Base-by-base conservation (phyloP, 2,329 filamentous ascomycete species). In the Tricladium varicosporioides region DNA sequence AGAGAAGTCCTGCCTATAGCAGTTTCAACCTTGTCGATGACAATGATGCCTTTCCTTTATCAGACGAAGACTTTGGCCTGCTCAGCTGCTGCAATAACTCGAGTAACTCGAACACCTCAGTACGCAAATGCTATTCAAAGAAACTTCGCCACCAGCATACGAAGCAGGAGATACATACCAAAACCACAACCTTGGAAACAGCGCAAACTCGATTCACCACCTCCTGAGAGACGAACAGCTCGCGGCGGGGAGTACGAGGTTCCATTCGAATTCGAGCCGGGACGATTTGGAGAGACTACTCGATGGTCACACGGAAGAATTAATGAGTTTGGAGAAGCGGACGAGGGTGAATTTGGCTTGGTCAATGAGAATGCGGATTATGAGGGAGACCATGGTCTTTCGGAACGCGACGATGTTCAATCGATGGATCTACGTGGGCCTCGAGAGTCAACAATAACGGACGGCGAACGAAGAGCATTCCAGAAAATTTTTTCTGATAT, bases 41-140 rank as follows among this genome's bases (percentile, higher is more conserved):
- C 57, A 18, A 82, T 82, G 76, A 79, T 81, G 5, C 85, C 87
- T 0, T 91, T 91, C 56, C 77, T 92, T 5, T 91, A 91, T 68
- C 86, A 89, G 62, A 91, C 88, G 5, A 76, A 80, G 58, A 90
- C 88, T 0, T 78, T 87, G 32, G 53, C 60, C 5, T 27, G n/a
- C 16, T 45, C 42, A 33, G 10, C 53, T 62, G 68, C 73, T 32
- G 65, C 64, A 40, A 64, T 42, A 32, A 33, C 48, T n/a, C 47
- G 19, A 46, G 36, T 9, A 7, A 19, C n/a, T 11, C 43, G 18
- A n/a, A 18, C 5, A 15, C 27, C 46, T 44, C 53, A 42, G 19
- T 32, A 36, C 15, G 43, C 31, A 43, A 47, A 13, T 32, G 19
- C 31, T 14, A 32, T 22, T 19, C 45, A 42, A 22, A 47, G 50